phyloP scores from a whole-genome alignment of 2,329 filamentous ascomycete species.

The Domatiomyces globalis region DNA sequence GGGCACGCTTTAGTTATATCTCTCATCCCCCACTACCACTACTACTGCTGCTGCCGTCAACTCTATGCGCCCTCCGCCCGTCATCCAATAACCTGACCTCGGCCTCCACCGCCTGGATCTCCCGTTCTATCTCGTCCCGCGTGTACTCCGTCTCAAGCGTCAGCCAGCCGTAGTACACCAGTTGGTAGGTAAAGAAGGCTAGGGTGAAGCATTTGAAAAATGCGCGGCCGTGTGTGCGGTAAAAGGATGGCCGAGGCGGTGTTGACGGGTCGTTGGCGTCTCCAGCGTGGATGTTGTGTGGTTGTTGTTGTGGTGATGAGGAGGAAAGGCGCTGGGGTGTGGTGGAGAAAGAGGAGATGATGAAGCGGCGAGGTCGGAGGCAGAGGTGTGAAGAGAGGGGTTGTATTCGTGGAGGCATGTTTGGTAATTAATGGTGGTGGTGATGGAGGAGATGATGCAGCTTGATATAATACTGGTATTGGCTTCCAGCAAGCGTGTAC shows the following conservation, averaged over 20 bases:
- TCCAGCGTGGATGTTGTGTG: neutral
- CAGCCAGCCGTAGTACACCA: constrained; percentile 35
- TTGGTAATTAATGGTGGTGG: neutral
- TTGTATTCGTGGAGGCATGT: neutral
- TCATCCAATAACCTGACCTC: constrained; percentile 17
- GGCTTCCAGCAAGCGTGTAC: neutral
- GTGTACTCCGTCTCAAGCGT: constrained; percentile 34
- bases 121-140: constrained; percentile 27
- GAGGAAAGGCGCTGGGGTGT: neutral
- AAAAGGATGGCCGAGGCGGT: constrained; percentile 10
- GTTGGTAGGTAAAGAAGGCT: constrained; percentile 35
- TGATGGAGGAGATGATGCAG: neutral
- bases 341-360: no score
- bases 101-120: constrained; percentile 14
- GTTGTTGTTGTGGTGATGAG: neutral
- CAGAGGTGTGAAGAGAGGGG: neutral
- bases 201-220: constrained; percentile 36
- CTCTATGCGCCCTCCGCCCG: constrained; percentile 8
- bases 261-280: neutral
- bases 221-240: constrained; percentile 23
- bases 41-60: neutral
- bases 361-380: neutral
- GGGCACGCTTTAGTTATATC: no score
- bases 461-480: no score
- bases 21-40: no score